Base-by-base conservation (phyloP, 768 basidiomycete genomes). In the Mycena kentingensis region DNA sequence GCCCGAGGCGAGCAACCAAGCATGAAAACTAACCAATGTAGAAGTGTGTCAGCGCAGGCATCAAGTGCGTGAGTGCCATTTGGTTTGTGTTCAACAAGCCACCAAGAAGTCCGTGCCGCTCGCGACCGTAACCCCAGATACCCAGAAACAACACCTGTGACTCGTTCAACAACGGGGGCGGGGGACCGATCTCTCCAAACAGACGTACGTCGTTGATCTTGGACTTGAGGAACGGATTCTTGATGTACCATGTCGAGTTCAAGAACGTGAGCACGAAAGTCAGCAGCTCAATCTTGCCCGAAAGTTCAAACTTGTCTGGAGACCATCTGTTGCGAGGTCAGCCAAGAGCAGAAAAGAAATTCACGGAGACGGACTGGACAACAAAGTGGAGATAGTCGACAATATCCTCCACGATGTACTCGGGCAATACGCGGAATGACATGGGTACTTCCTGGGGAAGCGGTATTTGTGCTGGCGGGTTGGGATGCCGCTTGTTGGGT, bases 201-300 rank as follows among this genome's bases (percentile, higher is more conserved):
- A n/a, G 32, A 69, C 77, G 37, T 57, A 93, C 93, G 66, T 97
- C 91, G 58, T 98, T 93, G 54, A 98, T 88, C 70, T 98, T 96
- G 18, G 93, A 84, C 71, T 98, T 98, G 62, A 99, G 68, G 77
- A 96, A 98, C 0, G 97, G 97, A 61, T 98, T 99, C 76, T 97
- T 97, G 78, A 99, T 95, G 67, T 94, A 98, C 83, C 92, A 93
- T 0, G 95, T 96, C 31, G 92, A 93, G 5, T 87, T 84, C 54
- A 99, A 73, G 78, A 98, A 98, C 2, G 92, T 93, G 60, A 99
- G 73, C 18, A 85, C 80, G 70, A 98, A 98, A 1, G 85, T 82
- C 60, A 98, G 73, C 13, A 98, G 73, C 59, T 94, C 93, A 11
- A 84, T 82, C 73, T 92, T 95, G 38, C 94, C 93, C 0, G 87